phyloP scores from a whole-genome alignment of 495 filamentous ascomycete genomes.

The Penicillium simplicissimum region DNA sequence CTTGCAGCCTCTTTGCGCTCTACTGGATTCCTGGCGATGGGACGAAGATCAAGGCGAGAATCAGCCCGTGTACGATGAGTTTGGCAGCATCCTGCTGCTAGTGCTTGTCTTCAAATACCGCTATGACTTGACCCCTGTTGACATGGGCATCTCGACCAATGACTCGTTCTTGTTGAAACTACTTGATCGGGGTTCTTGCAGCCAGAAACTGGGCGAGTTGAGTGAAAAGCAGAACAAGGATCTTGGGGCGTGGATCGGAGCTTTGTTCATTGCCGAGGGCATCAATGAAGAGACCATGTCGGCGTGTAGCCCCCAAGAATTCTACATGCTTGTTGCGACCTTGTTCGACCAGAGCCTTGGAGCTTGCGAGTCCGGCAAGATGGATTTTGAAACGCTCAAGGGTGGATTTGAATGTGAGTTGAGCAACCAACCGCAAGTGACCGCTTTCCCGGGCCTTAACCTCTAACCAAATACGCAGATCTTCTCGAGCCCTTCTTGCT shows the following conservation, averaged over 20 bases:
- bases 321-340: conserved; percentile 88
- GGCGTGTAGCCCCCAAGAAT: conserved; percentile 87
- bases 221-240: conserved; percentile 73
- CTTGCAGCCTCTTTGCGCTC: conserved; percentile 77
- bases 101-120: conserved; percentile 82
- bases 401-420: conserved; percentile 81
- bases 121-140: conserved; percentile 68
- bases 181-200: conserved; percentile 63
- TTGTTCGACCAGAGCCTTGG: conserved; percentile 82
- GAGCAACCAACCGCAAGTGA: neutral
- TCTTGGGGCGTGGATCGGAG: conserved; percentile 80
- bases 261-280: conserved; percentile 80
- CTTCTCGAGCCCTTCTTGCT: conserved; percentile 87
- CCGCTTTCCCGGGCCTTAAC: neutral
- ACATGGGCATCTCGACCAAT: conserved; percentile 60
- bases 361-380: conserved; percentile 66
- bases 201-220: conserved; percentile 63
- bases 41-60: conserved; percentile 94
- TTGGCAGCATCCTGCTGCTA: conserved; percentile 82
- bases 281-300: conserved; percentile 90
- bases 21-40: conserved; percentile 88
- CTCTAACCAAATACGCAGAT: conserved; percentile 47
- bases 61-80: conserved; percentile 96
- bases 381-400: conserved; percentile 81
- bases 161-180: conserved; percentile 80